Conservation (phyloP, 805 yeast species). For the Ogataea zsoltii region DNA sequence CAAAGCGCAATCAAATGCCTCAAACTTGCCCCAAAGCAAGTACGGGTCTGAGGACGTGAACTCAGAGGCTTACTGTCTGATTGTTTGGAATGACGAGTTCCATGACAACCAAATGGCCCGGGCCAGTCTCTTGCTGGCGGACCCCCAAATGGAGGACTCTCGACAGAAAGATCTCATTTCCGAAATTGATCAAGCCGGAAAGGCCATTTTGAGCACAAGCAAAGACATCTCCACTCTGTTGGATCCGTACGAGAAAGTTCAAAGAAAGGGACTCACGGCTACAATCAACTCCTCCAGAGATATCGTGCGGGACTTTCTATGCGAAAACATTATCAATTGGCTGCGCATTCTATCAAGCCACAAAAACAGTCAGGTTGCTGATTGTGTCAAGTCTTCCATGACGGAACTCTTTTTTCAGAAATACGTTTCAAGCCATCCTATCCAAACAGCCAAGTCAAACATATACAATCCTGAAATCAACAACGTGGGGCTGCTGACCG, state of each 20-base stretch:
- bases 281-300: slow-evolving; percentile 54
- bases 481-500: slow-evolving; percentile 36
- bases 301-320: slow-evolving; percentile 48
- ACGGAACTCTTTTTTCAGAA: slow-evolving; percentile 44
- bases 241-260: slow-evolving; percentile 16
- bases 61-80: slow-evolving; percentile 43
- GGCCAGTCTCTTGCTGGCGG: slow-evolving; percentile 19
- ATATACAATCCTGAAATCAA: slow-evolving; percentile 21
- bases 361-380: slow-evolving; percentile 40
- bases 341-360: slow-evolving; percentile 41
- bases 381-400: slow-evolving; percentile 40
- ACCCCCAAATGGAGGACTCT: slow-evolving; percentile 8
- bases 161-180: slow-evolving; percentile 34
- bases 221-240: slow-evolving; percentile 20
- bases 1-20: slow-evolving; percentile 29
- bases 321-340: slow-evolving; percentile 52
- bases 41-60: slow-evolving; percentile 41
- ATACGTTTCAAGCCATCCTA: slow-evolving; percentile 35
- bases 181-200: slow-evolving; percentile 50
- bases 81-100: slow-evolving; percentile 79
- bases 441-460: slow-evolving; percentile 24
- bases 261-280: slow-evolving; percentile 51
- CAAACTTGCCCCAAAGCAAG: slow-evolving; percentile 34
- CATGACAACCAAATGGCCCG: slow-evolving; percentile 50
- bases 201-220: slow-evolving; percentile 46